Evolutionary conservation across 805 yeast species (phyloP), one percentile per base, ranked within the genome.

Genomic region (Starmerella floricola): DNA sequence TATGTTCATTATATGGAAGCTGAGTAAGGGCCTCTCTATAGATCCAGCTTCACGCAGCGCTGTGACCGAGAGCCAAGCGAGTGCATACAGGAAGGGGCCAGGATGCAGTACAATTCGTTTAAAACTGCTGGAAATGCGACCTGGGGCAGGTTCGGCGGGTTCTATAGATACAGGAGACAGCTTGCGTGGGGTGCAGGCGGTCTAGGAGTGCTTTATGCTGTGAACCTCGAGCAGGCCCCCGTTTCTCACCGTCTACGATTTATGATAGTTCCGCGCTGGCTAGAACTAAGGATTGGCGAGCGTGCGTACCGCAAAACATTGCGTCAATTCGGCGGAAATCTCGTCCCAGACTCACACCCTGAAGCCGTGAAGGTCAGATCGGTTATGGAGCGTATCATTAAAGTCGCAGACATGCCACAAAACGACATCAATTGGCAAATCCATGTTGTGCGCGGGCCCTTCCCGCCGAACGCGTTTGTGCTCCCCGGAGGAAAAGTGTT

Each of bases 401-500:
- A 52, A 16, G 66, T 57, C 10, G 40, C 47, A 3, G 68, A 44
- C 31, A 29, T 34, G 24, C 36, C 36, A 15, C 36, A 26, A 16
- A 17, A 13, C n/a, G 34, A 38, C 27, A 6, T 40, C 17, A 18
- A 45, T n/a, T 91, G 98, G 97, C 66, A 73, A 49, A 74, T 91
- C 23, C 84, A 84, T 57, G 81, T 91, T 18, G 78, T 84, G 17
- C 79, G 75, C 44, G 74, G 79, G 2, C 62, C 62, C 27, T 69
- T 69, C n/a, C 87, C 94, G 13, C 97, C 98, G 2, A 91, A 91
- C 62, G 98, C 98, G 1, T 88, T 91, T 62, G 95, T 91, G 16
- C 66, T 91, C 28, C 97, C 97, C 17, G 88, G 91, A 47, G 98
- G 98, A 6, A 87, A 87, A 60, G 94, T 91, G 33, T 91, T 91